Percentiles rank a stretch among this genome's conserved stretches.
These are phyloP conservation scores for Cymbidium sinense DNA, from an alignment of 106 monocot species.

Conservation along the genomic window DNA sequence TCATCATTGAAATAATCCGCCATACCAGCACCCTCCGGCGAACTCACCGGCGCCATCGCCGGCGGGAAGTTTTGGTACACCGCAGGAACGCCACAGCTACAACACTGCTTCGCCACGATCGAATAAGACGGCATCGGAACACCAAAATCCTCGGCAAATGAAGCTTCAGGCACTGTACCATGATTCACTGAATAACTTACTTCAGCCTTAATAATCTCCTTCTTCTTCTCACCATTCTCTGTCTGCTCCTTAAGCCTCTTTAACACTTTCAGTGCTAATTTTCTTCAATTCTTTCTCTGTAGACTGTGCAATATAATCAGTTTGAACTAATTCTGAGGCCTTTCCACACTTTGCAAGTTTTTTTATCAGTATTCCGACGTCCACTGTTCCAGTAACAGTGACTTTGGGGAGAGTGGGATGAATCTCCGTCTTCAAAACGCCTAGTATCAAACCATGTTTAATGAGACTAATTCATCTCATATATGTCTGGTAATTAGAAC, in stretches of 20 bases:
- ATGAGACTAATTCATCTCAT: neutral
- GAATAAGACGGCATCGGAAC: neutral
- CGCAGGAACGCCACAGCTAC: neutral
- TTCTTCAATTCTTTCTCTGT: conserved; percentile 3
- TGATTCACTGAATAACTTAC: neutral
- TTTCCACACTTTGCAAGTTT: conserved; percentile 62
- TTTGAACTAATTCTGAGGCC: conserved; percentile 35
- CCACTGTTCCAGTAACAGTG: conserved; percentile 59
- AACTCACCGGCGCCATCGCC: neutral
- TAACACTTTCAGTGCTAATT: neutral
- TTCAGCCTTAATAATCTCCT: neutral
- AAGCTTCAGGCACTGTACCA: conserved; percentile 7
- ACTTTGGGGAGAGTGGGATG: conserved; percentile 68
- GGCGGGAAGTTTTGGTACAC: neutral
- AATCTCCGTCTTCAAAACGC: conserved; percentile 76
- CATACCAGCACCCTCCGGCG: conserved; percentile 20
- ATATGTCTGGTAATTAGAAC: neutral
- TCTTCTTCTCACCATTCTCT: neutral
- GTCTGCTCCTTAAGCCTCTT: neutral
- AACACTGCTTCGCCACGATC: neutral
- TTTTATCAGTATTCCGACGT: conserved; percentile 41
- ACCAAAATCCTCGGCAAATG: neutral
- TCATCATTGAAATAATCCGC: conserved; percentile 85
- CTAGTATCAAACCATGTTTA: conserved; percentile 14
- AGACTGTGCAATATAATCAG: neutral